phyloP scores from a whole-genome alignment of 371 early-diverging fungal genomes.

The Saksenaea oblongispora region DNA sequence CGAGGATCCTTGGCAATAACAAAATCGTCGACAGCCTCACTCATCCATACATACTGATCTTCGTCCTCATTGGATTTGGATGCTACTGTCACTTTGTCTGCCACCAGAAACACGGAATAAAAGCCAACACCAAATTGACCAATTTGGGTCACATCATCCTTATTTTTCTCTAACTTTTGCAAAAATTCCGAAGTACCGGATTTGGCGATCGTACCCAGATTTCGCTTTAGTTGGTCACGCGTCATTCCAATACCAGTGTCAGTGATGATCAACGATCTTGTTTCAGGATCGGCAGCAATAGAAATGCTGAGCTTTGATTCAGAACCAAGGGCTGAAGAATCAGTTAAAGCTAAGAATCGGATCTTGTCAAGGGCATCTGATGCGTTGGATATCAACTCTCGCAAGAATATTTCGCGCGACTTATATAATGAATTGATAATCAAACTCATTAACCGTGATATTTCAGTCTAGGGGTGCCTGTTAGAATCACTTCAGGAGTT shows the following conservation, averaged over 20 bases:
- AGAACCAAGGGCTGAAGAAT: constrained; percentile 56
- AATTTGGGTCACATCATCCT: constrained; percentile 74
- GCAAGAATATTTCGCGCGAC: constrained; percentile 87
- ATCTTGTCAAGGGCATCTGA: constrained; percentile 97
- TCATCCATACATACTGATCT: constrained; percentile 88
- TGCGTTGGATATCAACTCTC: constrained; percentile 97
- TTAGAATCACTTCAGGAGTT: background rate
- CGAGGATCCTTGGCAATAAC: constrained; percentile 87
- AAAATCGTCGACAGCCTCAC: constrained; percentile 74
- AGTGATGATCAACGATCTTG: constrained; percentile 74
- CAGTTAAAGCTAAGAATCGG: constrained; percentile 75
- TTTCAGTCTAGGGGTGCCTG: constrained; percentile 61
- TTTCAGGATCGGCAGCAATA: constrained; percentile 70
- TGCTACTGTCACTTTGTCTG: constrained; percentile 94
- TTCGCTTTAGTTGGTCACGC: constrained; percentile 82
- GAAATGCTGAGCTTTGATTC: constrained; percentile 71
- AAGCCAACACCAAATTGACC: constrained; percentile 99
- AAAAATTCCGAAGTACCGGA: constrained; percentile 87
- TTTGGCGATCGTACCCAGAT: constrained; percentile 97
- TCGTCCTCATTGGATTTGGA: constrained; percentile 82
- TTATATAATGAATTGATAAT: constrained; percentile 92
- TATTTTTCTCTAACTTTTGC: constrained; percentile 62
- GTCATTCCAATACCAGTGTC: constrained; percentile 99
- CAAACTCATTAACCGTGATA: constrained; percentile 85
- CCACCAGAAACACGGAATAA: constrained; percentile 92